Evolutionary conservation across 2,329 filamentous ascomycete species (phyloP), one percentile per base, ranked within the genome.

Genomic region (Seiridium cupressi): DNA sequence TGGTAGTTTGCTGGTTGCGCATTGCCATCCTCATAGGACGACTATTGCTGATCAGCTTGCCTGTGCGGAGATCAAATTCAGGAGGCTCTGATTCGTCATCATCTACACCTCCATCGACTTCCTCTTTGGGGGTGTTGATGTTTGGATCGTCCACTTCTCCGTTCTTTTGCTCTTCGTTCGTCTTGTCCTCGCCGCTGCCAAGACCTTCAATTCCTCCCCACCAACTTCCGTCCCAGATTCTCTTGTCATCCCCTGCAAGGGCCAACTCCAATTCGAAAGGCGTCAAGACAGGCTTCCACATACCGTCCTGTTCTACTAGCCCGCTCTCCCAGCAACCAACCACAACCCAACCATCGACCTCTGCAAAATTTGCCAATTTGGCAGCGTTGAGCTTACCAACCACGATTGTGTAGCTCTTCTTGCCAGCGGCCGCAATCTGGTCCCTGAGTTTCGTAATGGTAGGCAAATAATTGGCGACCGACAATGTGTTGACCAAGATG

Each of bases 251-350:
- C 11, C 84, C 82, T 75, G 86, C 82, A 62, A 99, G 76, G 3
- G 92, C 91, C 51, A 97, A 78, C 57, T 87, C 88, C 59, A 98
- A 79, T 80, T 99, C 95, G 72, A 96, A 98, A 0, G 94, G 94
- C n/a, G 95, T 99, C 46, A 98, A 87, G 8, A 98, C 88, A 0
- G 93, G 93, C 67, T 87, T 86, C 83, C 89, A 98, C 71, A 97
- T 96, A 5, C 90, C 91, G 60, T 91, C 90, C 64, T 93, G 92
- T 68, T 97, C 94, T 4, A 99, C 86, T 55, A 98, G 78, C 61
- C 91, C 92, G 73, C 93, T 97, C 77, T 99, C 95, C 95, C 95
- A 99, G 76, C 95, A 99, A 2, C 95, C 94, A 8, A 99, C 91
- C 0, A 98, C 93, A 0, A 98, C 93, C 95, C 95, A 99, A 13